These are phyloP conservation scores for Xylaria sp. DNA, from an alignment of 2,329 filamentous ascomycete genomes.

Conservation along the genomic window DNA sequence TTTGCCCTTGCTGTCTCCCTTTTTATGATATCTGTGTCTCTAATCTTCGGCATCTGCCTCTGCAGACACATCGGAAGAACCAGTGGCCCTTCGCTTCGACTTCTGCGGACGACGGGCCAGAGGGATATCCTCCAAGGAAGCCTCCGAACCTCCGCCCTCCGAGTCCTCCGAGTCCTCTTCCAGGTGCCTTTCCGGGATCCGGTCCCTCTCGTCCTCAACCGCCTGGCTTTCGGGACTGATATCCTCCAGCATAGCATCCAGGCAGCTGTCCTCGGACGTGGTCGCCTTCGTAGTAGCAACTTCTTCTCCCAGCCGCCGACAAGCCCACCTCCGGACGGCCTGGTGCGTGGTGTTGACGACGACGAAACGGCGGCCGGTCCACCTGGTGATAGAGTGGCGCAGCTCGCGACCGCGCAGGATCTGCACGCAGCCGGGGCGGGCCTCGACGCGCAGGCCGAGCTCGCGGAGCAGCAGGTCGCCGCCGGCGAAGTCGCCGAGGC, in stretches of 20 bases:
- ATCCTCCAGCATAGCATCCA: constrained; percentile 3
- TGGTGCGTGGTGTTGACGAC: constrained; percentile 8
- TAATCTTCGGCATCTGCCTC: too few relatives aligned
- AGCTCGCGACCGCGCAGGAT: constrained; percentile 9
- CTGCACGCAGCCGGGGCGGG: constrained; percentile 3
- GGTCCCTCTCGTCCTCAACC: too few relatives aligned
- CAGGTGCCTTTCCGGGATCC: too few relatives aligned
- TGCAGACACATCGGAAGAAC: too few relatives aligned
- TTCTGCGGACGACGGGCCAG: too few relatives aligned
- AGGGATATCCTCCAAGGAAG: too few relatives aligned
- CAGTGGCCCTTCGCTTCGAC: too few relatives aligned
- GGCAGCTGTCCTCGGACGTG: background rate
- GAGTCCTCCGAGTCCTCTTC: too few relatives aligned
- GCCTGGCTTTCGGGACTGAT: background rate
- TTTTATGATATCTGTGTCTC: too few relatives aligned
- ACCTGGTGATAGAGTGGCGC: constrained; percentile 9
- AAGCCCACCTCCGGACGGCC: constrained; percentile 5
- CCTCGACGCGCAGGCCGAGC: constrained; percentile 2
- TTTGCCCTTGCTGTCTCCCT: too few relatives aligned
- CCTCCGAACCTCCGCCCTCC: too few relatives aligned
- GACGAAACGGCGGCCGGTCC: constrained; percentile 7
- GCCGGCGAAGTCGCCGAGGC: background rate
- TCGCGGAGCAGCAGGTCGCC: constrained; percentile 1
- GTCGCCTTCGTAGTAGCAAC: background rate
- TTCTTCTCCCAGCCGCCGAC: background rate